Percentiles rank a stretch among this genome's conserved stretches.
These are phyloP conservation scores for Phytophthora meadii DNA, from an alignment of 352 stramenopile genomes.

Conservation along the genomic window DNA sequence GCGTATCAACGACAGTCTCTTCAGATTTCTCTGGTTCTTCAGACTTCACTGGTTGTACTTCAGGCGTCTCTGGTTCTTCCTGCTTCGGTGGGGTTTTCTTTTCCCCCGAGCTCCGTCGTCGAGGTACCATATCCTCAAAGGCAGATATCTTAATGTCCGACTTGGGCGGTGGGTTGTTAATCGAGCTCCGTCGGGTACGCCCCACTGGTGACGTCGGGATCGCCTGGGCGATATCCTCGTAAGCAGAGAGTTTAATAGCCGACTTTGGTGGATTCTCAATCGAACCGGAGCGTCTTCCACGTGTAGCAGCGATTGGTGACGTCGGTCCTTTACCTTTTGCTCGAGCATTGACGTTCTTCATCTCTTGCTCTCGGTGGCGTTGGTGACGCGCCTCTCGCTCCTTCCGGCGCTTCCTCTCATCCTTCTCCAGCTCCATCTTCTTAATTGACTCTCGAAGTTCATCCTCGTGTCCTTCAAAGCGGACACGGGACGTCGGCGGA, in stretches of 20 bases:
- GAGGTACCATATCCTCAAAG: constrained; percentile 42
- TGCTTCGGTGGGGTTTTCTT: constrained; percentile 21
- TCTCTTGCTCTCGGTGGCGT: constrained; percentile 20
- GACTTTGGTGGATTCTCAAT: constrained; percentile 45
- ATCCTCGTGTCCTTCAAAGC: constrained; percentile 40
- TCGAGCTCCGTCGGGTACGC: constrained; percentile 39
- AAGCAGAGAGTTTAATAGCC: constrained; percentile 38
- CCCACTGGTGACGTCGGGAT: constrained; percentile 53
- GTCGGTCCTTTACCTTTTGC: constrained; percentile 16
- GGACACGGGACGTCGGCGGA: constrained; percentile 46
- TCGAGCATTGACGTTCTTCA: constrained; percentile 22
- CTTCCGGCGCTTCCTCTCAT: constrained; percentile 31
- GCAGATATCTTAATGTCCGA: constrained; percentile 59
- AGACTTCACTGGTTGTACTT: neutral
- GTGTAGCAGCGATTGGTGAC: constrained; percentile 27
- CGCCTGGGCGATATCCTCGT: constrained; percentile 27
- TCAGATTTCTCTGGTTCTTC: neutral
- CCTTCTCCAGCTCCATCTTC: constrained; percentile 14
- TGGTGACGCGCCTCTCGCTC: constrained; percentile 22
- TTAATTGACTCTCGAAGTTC: constrained; percentile 14
- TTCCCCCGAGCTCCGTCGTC: constrained; percentile 29
- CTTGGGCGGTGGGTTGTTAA: constrained; percentile 43
- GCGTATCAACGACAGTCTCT: neutral
- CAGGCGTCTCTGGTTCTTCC: constrained; percentile 2
- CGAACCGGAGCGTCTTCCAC: constrained; percentile 24